Evolutionary conservation across 257 asterid species (phyloP).

Genomic region (Cinchona pubescens): DNA sequence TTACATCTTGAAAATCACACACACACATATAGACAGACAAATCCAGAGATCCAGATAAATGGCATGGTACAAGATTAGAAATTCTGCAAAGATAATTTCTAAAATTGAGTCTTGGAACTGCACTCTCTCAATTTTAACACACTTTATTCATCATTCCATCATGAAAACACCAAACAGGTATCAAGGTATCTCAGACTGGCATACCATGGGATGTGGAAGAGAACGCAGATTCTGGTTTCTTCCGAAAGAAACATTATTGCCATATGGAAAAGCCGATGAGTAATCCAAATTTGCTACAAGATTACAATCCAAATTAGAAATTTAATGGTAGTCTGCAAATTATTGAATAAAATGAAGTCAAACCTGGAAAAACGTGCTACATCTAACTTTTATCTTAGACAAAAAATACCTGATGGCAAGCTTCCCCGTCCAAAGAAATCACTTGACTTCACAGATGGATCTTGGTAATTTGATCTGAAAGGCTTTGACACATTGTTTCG

Average conservation of each 20-base stretch:
- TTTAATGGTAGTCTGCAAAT: not conserved
- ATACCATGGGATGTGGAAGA: slow-evolving; percentile 32
- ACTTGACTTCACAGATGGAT: slow-evolving; percentile 23
- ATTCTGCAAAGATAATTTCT: not conserved
- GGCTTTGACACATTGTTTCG: slow-evolving; percentile 23
- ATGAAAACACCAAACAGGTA: not conserved
- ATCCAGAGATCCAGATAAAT: not conserved
- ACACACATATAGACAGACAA: not conserved
- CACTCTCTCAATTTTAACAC: not conserved
- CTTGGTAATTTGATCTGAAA: slow-evolving; percentile 21
- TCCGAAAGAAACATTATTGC: slow-evolving; percentile 26
- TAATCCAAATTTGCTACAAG: slow-evolving; percentile 31
- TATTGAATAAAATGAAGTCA: not conserved
- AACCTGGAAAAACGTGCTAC: not conserved
- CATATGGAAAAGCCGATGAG: slow-evolving; percentile 30
- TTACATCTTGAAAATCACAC: not conserved
- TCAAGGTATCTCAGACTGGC: slow-evolving; percentile 4
- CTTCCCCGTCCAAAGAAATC: slow-evolving; percentile 40
- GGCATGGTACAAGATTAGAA: not conserved
- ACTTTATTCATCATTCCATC: not conserved
- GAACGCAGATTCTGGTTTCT: slow-evolving; percentile 27
- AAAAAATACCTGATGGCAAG: slow-evolving; percentile 31
- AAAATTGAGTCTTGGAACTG: not conserved
- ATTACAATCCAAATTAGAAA: not conserved
- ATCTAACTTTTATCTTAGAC: not conserved